Evolutionary conservation across 169 alveolate species (phyloP).

Genomic region (Eimeria necatrix): DNA sequence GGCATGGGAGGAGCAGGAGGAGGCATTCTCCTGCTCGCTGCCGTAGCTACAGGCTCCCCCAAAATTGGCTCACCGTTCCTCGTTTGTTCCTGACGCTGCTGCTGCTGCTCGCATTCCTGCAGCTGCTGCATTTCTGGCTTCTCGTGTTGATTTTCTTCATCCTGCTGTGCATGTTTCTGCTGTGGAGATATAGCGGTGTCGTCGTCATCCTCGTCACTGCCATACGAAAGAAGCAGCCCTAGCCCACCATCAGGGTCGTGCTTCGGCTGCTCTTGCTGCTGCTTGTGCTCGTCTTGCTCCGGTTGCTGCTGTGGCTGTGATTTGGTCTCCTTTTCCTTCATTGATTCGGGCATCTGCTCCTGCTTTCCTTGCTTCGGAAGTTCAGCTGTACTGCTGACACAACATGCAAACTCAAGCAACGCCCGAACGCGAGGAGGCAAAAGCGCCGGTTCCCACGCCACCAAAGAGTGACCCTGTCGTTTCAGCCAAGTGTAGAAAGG

Average conservation of each 20-base stretch:
- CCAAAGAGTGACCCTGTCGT: slow-evolving; percentile 59
- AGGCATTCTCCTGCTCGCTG: not conserved
- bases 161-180: slow-evolving; percentile 22
- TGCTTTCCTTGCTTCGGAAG: slow-evolving; percentile 31
- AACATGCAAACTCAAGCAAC: slow-evolving; percentile 35
- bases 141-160: not conserved
- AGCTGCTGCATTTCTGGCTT: slow-evolving; percentile 8
- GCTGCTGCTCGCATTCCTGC: not conserved
- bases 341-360: not conserved
- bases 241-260: slow-evolving; percentile 63
- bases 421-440: slow-evolving; percentile 60
- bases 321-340: not conserved
- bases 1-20: slow-evolving; percentile 50
- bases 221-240: slow-evolving; percentile 59
- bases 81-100: not conserved
- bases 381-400: not conserved
- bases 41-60: not conserved
- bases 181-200: slow-evolving; percentile 2
- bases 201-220: slow-evolving; percentile 61
- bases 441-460: slow-evolving; percentile 29
- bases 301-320: not conserved
- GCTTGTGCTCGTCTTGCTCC: not conserved
- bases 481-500: slow-evolving; percentile 73
- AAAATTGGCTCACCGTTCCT: not conserved
- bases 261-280: slow-evolving; percentile 41